Evolutionary conservation across 305 asterid genomes (phyloP).

Genomic region (Salvia sclarea): DNA sequence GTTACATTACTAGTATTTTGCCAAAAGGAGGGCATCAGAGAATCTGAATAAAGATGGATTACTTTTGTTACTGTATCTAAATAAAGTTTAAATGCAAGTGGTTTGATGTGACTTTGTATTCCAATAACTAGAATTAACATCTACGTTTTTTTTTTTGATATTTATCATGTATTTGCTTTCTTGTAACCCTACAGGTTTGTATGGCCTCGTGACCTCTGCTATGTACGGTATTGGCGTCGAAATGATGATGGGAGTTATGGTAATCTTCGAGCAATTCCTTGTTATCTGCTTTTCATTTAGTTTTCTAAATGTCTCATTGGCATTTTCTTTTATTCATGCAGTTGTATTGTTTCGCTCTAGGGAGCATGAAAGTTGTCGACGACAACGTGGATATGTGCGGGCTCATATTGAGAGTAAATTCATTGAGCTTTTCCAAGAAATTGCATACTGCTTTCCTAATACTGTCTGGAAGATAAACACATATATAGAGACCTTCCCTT

Average conservation of each 20-base stretch:
- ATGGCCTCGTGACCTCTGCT: conserved; percentile 99
- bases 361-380: conserved; percentile 89
- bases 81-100: conserved; percentile 3
- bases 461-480: conserved; percentile 5
- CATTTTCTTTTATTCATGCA: conserved; percentile 43
- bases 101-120: conserved; percentile 9
- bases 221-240: conserved; percentile 98
- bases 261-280: conserved; percentile 37
- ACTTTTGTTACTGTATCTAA: conserved; percentile 24
- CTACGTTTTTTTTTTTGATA: background rate
- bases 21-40: conserved; percentile 24
- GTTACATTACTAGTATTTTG: conserved; percentile 14
- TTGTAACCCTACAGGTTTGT: conserved; percentile 60
- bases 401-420: conserved; percentile 90
- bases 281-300: conserved; percentile 23
- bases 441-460: conserved; percentile 9
- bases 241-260: conserved; percentile 99
- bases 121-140: conserved; percentile 16
- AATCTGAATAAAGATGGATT: conserved; percentile 16
- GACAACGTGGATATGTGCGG: conserved; percentile 92
- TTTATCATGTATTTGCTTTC: conserved; percentile 8
- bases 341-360: conserved; percentile 95
- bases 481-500: background rate
- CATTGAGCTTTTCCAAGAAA: conserved; percentile 34
- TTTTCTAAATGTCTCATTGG: conserved; percentile 12